Conservation (phyloP, 495 filamentous ascomycete species). For the Penicillium silybi region DNA sequence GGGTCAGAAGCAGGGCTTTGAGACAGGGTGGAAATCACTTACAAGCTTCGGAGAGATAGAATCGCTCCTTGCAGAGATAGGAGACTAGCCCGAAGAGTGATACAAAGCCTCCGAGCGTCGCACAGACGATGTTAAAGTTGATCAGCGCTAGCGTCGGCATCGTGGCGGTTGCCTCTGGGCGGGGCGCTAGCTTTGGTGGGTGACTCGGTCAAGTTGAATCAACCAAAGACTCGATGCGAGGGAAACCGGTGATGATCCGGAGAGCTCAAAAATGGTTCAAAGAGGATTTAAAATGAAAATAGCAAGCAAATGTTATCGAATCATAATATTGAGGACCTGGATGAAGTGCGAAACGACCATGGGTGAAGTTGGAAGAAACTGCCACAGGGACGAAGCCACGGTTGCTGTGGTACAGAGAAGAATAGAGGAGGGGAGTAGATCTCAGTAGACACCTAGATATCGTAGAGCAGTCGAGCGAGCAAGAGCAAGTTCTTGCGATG, state of each 20-base stretch:
- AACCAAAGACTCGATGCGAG: not conserved
- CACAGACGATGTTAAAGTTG: conserved; percentile 88
- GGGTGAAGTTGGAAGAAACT: not conserved
- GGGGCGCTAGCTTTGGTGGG: not conserved
- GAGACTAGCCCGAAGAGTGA: conserved; percentile 85
- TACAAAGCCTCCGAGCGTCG: conserved; percentile 81
- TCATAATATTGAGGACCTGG: conserved; percentile 26
- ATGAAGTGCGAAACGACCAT: conserved; percentile 22
- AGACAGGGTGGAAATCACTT: conserved; percentile 28
- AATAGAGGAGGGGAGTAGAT: not conserved
- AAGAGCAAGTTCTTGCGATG: not conserved
- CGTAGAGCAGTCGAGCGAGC: not conserved
- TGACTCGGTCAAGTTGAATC: not conserved
- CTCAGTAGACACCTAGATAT: not conserved
- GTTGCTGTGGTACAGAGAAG: not conserved
- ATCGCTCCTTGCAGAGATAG: conserved; percentile 83
- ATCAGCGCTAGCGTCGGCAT: conserved; percentile 78
- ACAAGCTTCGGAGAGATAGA: conserved; percentile 90
- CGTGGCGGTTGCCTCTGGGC: conserved; percentile 13
- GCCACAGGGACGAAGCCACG: not conserved
- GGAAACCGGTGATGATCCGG: not conserved
- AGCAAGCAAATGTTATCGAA: conserved; percentile 43
- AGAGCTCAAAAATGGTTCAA: not conserved
- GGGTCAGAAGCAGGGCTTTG: not conserved
- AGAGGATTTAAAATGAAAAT: not conserved